Evolutionary conservation across 768 basidiomycete genomes (phyloP), one percentile per base, ranked within the genome.

Genomic region (Mycena vitilis): DNA sequence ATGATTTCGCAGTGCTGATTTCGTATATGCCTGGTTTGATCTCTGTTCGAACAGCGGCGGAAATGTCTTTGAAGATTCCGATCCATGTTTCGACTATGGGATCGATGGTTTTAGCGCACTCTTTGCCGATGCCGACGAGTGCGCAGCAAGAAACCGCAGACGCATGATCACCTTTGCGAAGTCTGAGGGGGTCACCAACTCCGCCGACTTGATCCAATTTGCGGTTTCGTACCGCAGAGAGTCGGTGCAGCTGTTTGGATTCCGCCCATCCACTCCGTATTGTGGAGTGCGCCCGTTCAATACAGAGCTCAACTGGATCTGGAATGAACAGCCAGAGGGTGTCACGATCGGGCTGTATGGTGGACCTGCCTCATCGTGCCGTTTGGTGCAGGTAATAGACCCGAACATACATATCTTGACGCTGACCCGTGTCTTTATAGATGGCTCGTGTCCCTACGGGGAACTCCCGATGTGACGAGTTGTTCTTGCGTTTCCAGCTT

Each of bases 121-220:
- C 36, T 80, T 83, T 45, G 83, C 82, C 37, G 78, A 80, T 30
- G 82, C 84, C 1, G 82, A 82, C 74, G 78, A 82, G 2, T 87
- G 86, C 73, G 12, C 86, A 87, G 66, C 86, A 86, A 73, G 78
- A 81, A 67, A 78, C 80, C 63, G 84, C 85, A 4, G 86, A 87
- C 74, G 76, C 18, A 87, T 87, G 85, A 81, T 86, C 71, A 80
- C 80, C 59, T 87, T 85, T 61, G 84, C 85, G 55, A 86, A 86
- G 69, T 82, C 81, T 20, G 16, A 76, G 11, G 82, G 83, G 5
- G 77, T 85, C 60, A 74, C 59, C 12, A 85, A 86, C 77, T 68
- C 65, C 57, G 76, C 78, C 8, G 80, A 77, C 7, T 75, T 86
- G 68, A 83, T 86, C 66, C 76, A 79, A 23, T 79, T 81, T 44